Evolutionary conservation across 1,284 basidiomycete genomes (phyloP), one percentile per base, ranked within the genome.

Genomic region (Psilocybe mexicana): DNA sequence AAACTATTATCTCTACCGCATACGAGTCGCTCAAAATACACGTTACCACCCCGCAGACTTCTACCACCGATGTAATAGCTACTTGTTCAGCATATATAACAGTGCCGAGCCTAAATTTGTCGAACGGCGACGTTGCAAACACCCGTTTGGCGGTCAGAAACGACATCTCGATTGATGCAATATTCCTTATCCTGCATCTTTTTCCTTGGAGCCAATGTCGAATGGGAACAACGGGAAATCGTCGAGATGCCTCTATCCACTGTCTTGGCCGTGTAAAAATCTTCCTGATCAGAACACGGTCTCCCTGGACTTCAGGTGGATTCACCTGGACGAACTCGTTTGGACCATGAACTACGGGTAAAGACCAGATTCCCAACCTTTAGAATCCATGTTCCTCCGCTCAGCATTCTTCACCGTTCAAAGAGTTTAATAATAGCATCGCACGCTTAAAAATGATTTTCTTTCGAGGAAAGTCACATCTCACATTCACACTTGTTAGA

Each of bases 41-140:
- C 52, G 24, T 52, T 35, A 18, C 46, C 50, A 44, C 57, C 42
- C 60, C 51, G 46, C 53, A 62, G 55, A 48, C 49, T 62, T 59
- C 58, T 62, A 58, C 61, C 50, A 62, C 61, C 58, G 53, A 52
- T 62, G 61, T 60, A 62, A 55, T 55, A 62, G 49, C 58, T 56
- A 62, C 54, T 35, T 54, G 25, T 35, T 57, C 54, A 53, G 53
- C 55, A 47, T 57, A 54, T 53, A 62, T 59, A 50, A 58, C 52
- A 60, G 51, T 57, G 55, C 55, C 58, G 58, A 57, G 24, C 53
- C 61, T 62, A 57, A 59, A 62, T 58, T 62, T 57, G 58, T 59
- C 55, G 47, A 62, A 47, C 48, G 52, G 52, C 43, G 46, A 44
- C 24, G 46, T 45, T 50, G 40, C 26, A 33, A 30, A 33, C 30